These are phyloP conservation scores for Pterulicium gracile DNA, from an alignment of 1,284 basidiomycete species.

Conservation along the genomic window DNA sequence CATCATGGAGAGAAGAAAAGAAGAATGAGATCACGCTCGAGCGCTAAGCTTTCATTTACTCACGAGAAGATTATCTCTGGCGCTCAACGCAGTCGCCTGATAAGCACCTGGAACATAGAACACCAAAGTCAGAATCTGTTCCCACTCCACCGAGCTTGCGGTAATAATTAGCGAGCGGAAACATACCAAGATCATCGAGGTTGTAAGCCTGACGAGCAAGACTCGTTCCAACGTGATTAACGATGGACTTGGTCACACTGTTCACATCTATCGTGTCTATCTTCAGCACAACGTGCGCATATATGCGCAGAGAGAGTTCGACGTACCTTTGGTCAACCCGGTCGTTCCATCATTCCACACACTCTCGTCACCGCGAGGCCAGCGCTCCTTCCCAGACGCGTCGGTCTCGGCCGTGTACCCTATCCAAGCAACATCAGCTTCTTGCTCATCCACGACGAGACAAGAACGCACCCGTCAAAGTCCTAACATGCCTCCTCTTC, in stretches of 20 bases:
- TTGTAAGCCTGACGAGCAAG: conserved; percentile 84
- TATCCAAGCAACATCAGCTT: conserved; percentile 17
- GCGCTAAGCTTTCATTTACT: conserved; percentile 12
- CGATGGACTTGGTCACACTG: conserved; percentile 70
- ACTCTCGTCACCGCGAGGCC: conserved; percentile 76
- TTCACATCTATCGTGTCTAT: conserved; percentile 34
- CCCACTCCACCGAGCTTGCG: neutral
- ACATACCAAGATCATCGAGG: conserved; percentile 29
- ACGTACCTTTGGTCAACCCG: conserved; percentile 44
- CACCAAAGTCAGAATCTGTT: neutral
- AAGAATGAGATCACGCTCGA: conserved; percentile 1
- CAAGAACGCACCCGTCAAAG: conserved; percentile 48
- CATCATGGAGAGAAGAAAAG: conserved; percentile 6
- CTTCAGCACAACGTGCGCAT: neutral
- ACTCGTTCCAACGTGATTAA: conserved; percentile 79
- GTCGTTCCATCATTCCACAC: conserved; percentile 67
- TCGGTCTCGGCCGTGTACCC: conserved; percentile 71
- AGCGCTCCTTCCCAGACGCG: conserved; percentile 66
- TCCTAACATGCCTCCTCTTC: conserved; percentile 58
- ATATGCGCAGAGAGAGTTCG: conserved; percentile 2
- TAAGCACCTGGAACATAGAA: conserved; percentile 70
- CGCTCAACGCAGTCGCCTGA: conserved; percentile 72
- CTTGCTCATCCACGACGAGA: conserved; percentile 1
- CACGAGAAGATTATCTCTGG: conserved; percentile 78
- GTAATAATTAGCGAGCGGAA: neutral